phyloP scores from a whole-genome alignment of 2,329 filamentous ascomycete species.

The Microthyrium microscopicum region DNA sequence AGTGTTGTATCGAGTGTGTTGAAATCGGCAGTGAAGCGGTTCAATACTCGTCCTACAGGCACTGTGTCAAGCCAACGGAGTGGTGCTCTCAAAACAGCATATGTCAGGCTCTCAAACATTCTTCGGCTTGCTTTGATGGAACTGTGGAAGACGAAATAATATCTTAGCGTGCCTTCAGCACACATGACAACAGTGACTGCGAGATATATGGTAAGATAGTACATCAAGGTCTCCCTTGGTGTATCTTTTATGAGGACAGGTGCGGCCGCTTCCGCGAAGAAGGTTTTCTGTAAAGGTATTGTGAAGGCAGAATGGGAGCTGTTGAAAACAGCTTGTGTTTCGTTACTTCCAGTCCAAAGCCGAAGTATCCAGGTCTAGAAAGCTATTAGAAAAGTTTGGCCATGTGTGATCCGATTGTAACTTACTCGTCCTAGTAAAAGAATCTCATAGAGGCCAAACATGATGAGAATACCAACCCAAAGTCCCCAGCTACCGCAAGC shows the following conservation, averaged over 20 bases:
- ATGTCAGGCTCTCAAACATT: slow-evolving; percentile 51
- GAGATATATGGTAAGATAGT: slow-evolving; percentile 54
- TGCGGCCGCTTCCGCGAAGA: neutral
- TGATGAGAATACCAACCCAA: slow-evolving; percentile 37
- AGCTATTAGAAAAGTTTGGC: neutral
- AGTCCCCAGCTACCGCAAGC: slow-evolving; percentile 47
- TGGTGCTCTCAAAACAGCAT: slow-evolving; percentile 51
- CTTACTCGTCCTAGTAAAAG: slow-evolving; percentile 35
- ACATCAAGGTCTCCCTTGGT: slow-evolving; percentile 24
- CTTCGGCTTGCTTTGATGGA: slow-evolving; percentile 52
- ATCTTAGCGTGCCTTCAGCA: slow-evolving; percentile 44
- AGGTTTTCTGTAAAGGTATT: slow-evolving; percentile 1
- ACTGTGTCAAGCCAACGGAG: slow-evolving; percentile 52
- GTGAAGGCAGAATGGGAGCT: neutral
- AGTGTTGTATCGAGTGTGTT: slow-evolving; percentile 43
- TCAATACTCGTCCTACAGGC: slow-evolving; percentile 58
- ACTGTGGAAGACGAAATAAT: slow-evolving; percentile 45
- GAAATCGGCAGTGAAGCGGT: slow-evolving; percentile 66
- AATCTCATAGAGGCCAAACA: slow-evolving; percentile 39
- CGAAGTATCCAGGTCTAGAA: slow-evolving; percentile 42
- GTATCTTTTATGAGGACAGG: slow-evolving; percentile 1
- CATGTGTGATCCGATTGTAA: slow-evolving; percentile 8
- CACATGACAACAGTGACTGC: slow-evolving; percentile 40
- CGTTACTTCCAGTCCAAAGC: slow-evolving; percentile 30
- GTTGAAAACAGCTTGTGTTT: slow-evolving; percentile 1